Evolutionary conservation across 129 eudicot species (phyloP).

Genomic region (Apium graveolens): DNA sequence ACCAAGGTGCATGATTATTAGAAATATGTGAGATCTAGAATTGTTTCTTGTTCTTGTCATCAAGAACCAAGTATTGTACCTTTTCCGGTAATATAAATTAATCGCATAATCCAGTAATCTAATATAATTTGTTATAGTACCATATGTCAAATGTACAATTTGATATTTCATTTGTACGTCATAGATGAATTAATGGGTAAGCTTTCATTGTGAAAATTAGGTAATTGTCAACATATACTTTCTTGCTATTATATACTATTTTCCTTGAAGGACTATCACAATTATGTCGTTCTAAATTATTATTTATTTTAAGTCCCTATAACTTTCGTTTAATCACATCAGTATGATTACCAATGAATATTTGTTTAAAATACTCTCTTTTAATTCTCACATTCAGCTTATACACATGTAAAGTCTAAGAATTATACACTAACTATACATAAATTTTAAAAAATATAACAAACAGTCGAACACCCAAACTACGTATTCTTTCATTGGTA

Average conservation of each 20-base stretch:
- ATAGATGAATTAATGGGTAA: too few species aligned
- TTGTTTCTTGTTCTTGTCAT: background rate
- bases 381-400: background rate
- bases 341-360: background rate
- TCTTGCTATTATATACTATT: background rate
- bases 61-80: background rate
- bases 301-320: background rate
- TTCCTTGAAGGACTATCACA: background rate
- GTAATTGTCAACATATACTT: background rate
- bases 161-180: too few species aligned
- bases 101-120: background rate
- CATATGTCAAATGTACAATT: background rate
- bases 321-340: background rate
- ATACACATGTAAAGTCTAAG: background rate
- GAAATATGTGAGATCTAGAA: too few species aligned
- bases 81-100: too few species aligned
- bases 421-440: background rate
- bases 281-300: background rate
- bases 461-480: background rate
- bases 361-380: background rate
- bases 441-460: background rate
- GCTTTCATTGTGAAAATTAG: background rate
- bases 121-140: background rate
- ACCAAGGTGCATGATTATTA: too few species aligned
- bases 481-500: background rate